A percentile compares a stretch with the other conserved stretches of the same genome.
Evolutionary conservation across 176 grass and related monocot genomes (phyloP).

Genomic region (Musa troglodytarum): DNA sequence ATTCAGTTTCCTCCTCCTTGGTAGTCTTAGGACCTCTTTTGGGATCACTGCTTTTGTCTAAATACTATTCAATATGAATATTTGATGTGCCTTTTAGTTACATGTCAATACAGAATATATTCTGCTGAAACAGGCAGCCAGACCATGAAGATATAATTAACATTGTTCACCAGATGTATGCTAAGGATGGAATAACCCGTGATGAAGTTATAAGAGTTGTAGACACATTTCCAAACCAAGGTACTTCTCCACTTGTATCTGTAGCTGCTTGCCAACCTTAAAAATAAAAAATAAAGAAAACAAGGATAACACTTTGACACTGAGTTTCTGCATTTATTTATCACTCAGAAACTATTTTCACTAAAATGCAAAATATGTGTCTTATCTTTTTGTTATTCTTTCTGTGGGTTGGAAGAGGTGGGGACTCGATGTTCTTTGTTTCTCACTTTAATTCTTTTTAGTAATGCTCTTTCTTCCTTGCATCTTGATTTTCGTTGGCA

Average conservation of each 20-base stretch:
- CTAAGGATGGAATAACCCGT: conserved; percentile 61
- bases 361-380: not conserved
- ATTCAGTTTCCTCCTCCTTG: not conserved
- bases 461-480: not conserved
- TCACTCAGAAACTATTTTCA: no score
- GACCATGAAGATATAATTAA: conserved; percentile 79
- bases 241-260: conserved; percentile 26
- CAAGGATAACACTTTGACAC: not conserved
- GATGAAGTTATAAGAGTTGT: conserved; percentile 64
- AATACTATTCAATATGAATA: not conserved
- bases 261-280: not conserved
- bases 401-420: not conserved
- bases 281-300: not conserved
- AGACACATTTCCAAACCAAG: conserved; percentile 82
- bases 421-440: not conserved
- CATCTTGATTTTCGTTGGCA: no score
- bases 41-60: not conserved
- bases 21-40: not conserved
- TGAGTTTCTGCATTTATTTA: not conserved
- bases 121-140: conserved; percentile 62
- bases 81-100: not conserved
- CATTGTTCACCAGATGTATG: conserved; percentile 83
- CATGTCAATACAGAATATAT: not conserved
- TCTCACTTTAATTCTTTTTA: not conserved
- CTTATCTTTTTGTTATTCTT: not conserved